Evolutionary conservation across 306 rosid genomes (phyloP), one percentile per base, ranked within the genome.

Genomic region (Begonia loranthoides): DNA sequence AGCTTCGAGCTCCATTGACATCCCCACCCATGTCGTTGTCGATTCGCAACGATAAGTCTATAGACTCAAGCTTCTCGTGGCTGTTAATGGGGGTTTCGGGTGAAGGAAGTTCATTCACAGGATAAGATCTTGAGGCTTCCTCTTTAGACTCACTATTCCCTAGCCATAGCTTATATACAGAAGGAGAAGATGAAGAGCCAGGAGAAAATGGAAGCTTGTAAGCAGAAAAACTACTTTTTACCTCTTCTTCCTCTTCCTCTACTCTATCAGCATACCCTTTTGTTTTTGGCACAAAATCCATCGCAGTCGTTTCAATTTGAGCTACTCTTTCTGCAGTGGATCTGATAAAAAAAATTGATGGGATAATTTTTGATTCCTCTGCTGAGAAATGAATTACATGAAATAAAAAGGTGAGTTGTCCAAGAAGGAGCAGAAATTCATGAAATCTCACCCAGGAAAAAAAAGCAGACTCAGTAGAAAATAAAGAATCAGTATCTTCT

Each of bases 241-340:
- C 64, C 1, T 60, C 57, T 1, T 50, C 56, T 1, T 60, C 50
- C 0, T 49, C 56, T 8, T 49, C 64, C 14, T 60, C 65, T 19
- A 16, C 47, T 33, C 39, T 36, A 15, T 36, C 57, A 36, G 57
- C 36, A 38, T 4, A 54, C 34, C 48, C 57, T 16, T 11, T 48
- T 10, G 54, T 5, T 48, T 58, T 48, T 16, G 9, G 41, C 45
- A 40, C 33, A 50, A 60, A 60, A 9, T 60, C 65, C 65, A 60
- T 60, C 1, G 1, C 22, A 13, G 5, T 5, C 5, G 36, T 7
- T 47, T 34, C 12, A 34, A 17, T 12, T 22, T 17, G 13, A 10
- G 24, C 13, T 11, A 8, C 1, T 50, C 36, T 28, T 28, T 28
- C 6, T 7, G 9, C 36, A 28, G 12, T 10, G 54, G 34, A 17